phyloP scores from a whole-genome alignment of 2,329 filamentous ascomycete species.

The Macroventuria anomochaeta region DNA sequence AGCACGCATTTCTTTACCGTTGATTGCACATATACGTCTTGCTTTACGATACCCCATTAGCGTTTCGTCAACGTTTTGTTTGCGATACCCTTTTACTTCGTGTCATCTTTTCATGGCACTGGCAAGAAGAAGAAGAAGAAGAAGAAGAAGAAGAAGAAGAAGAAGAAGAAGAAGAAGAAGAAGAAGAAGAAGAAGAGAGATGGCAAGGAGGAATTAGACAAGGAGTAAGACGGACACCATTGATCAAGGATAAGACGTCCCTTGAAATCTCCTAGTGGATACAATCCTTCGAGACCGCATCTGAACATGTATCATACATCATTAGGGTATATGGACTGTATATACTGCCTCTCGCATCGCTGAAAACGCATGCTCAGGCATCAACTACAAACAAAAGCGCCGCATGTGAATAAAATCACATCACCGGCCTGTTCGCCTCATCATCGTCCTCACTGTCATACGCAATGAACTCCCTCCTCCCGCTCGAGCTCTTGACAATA shows the following conservation, averaged over 20 bases:
- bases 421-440: slow-evolving; percentile 42
- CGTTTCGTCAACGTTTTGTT: slow-evolving; percentile 6
- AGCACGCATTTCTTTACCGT: slow-evolving; percentile 3
- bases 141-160: not conserved
- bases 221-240: not conserved
- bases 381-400: slow-evolving; percentile 1
- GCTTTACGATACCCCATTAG: slow-evolving; percentile 20
- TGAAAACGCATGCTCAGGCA: slow-evolving; percentile 24
- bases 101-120: not conserved
- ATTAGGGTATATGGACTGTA: slow-evolving; percentile 18
- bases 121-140: not conserved
- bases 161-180: not conserved
- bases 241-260: slow-evolving; percentile 6
- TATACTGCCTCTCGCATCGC: slow-evolving; percentile 19
- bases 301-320: slow-evolving; percentile 20
- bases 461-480: slow-evolving; percentile 31
- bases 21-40: slow-evolving; percentile 19
- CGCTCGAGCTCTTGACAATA: slow-evolving; percentile 22
- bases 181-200: not conserved
- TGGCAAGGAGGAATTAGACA: too few relatives aligned
- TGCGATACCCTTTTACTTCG: not conserved
- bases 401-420: slow-evolving; percentile 31
- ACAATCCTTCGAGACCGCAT: slow-evolving; percentile 11
- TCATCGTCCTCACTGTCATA: slow-evolving; percentile 44
- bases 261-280: slow-evolving; percentile 9